phyloP scores from a whole-genome alignment of 2,329 filamentous ascomycete genomes.

The Cylindrodendrum hubeiense region DNA sequence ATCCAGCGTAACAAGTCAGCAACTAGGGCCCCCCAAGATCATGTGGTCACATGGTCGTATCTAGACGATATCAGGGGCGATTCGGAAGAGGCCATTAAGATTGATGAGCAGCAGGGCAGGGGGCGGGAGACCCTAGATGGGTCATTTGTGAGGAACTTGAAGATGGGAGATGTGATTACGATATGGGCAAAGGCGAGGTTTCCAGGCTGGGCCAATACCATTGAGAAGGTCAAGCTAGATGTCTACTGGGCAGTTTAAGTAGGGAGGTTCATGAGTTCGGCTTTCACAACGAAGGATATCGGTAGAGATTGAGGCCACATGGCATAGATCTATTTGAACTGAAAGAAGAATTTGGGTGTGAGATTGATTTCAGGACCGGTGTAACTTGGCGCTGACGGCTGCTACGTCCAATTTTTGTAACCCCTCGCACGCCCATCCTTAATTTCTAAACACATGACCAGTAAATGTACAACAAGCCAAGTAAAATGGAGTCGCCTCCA shows the following conservation, averaged over 20 bases:
- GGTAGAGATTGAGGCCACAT: not conserved
- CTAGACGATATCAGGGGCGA: slow-evolving; percentile 61
- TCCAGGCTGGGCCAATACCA: slow-evolving; percentile 63
- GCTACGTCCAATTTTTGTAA: not conserved
- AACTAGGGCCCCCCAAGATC: slow-evolving; percentile 47
- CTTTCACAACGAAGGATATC: not conserved
- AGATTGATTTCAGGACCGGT: not conserved
- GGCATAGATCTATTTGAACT: not conserved
- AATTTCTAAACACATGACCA: not conserved
- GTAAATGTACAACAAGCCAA: not conserved
- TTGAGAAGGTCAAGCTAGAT: slow-evolving; percentile 64
- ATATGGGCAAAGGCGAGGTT: slow-evolving; percentile 72
- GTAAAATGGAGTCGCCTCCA: not conserved
- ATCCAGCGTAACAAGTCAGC: slow-evolving; percentile 64
- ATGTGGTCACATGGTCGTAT: slow-evolving; percentile 67
- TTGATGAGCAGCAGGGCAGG: slow-evolving; percentile 59
- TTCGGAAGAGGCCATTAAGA: slow-evolving; percentile 52
- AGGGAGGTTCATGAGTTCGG: not conserved
- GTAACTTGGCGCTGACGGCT: not conserved
- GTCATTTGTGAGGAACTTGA: slow-evolving; percentile 66
- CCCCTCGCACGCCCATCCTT: not conserved
- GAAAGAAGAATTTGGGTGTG: too few relatives aligned
- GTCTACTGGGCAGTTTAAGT: slow-evolving; percentile 68
- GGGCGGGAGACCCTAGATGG: slow-evolving; percentile 65
- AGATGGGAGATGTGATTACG: slow-evolving; percentile 71